These are phyloP conservation scores for Elsinoe ampelina DNA, from an alignment of 2,329 filamentous ascomycete genomes.

Conservation along the genomic window DNA sequence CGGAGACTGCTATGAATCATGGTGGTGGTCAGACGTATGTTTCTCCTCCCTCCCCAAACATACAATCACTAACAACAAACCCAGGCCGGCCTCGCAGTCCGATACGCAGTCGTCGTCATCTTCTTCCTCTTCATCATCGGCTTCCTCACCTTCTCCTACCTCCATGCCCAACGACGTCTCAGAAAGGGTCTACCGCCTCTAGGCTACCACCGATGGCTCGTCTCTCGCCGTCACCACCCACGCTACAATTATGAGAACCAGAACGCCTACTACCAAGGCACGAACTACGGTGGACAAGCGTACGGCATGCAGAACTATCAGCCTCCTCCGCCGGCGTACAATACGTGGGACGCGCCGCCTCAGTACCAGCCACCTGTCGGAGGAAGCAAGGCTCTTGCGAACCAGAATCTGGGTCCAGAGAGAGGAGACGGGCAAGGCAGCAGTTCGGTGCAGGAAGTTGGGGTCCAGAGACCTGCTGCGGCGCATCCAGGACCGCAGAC, in stretches of 20 bases:
- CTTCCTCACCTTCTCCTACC: constrained; percentile 59
- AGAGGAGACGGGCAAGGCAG: background rate
- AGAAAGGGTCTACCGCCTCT: constrained; percentile 56
- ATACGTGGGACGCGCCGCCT: constrained; percentile 24
- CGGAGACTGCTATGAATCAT: constrained; percentile 9
- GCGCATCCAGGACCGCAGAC: constrained; percentile 5
- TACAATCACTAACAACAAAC: background rate
- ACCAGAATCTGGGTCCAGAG: constrained; percentile 23
- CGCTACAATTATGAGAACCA: constrained; percentile 18
- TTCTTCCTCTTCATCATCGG: constrained; percentile 50
- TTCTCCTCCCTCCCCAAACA: background rate
- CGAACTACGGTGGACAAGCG: constrained; percentile 5
- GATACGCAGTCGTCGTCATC: constrained; percentile 60
- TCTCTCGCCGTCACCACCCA: constrained; percentile 18
- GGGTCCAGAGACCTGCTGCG: background rate
- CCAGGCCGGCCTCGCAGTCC: constrained; percentile 35
- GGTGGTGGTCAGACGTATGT: constrained; percentile 14
- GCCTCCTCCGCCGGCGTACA: constrained; percentile 28
- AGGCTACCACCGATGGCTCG: constrained; percentile 53
- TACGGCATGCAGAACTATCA: constrained; percentile 24
- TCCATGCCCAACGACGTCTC: constrained; percentile 60
- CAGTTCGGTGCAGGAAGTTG: background rate
- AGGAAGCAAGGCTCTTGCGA: constrained; percentile 26
- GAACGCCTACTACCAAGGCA: constrained; percentile 18
- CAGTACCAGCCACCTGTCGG: constrained; percentile 29